Base-by-base conservation (phyloP, 108 stramenopile genomes). In the Cyclostephanos invisitatus region DNA sequence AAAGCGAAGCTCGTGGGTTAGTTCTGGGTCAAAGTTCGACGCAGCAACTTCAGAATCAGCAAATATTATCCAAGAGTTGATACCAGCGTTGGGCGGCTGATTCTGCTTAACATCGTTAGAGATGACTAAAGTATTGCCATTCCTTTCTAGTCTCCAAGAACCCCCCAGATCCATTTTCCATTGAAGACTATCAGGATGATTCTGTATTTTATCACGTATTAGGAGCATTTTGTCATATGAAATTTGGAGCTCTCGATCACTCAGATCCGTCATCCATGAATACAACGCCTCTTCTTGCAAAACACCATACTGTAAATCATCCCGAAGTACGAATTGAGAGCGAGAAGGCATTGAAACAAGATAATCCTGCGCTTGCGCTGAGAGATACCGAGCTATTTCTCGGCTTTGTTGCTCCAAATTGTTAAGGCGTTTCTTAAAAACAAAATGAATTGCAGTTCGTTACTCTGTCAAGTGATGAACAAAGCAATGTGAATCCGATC, bases 151-250 rank as follows among this genome's bases (percentile, higher is more conserved):
- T 50, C 54, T 73, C 84, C 86, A 92, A 21, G 67, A 68, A 42
- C 67, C 64, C 0, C 91, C 90, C 47, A 95, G 55, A 65, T 88
- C 81, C 46, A 95, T 24, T 5, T 42, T 85, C 94, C 94, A 95
- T 69, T 86, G 66, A 36, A 57, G 49, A 37, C 66, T 64, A 21
- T 82, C 54, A n/a, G 90, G 85, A 77, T 88, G 67, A 1, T 66
- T 50, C 21, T 68, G 58, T 12, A 92, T 64, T 73, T 95, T 91
- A 22, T 74, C 20, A 55, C 69, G 57, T n/a, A 92, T 78, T 25
- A 85, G 63, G 44, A 80, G 68, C 57, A 91, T 66, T 59, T 80
- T 78, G 4, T 89, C 86, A 54, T 84, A 84, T 8, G 94, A 86
- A 20, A 92, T 32, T 18, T 70, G 61, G 0, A 76, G 70, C 64